Percentiles rank a stretch among this genome's conserved stretches.
phyloP scores from a whole-genome alignment of 2,329 filamentous ascomycete genomes.

The Fusarium sp. region DNA sequence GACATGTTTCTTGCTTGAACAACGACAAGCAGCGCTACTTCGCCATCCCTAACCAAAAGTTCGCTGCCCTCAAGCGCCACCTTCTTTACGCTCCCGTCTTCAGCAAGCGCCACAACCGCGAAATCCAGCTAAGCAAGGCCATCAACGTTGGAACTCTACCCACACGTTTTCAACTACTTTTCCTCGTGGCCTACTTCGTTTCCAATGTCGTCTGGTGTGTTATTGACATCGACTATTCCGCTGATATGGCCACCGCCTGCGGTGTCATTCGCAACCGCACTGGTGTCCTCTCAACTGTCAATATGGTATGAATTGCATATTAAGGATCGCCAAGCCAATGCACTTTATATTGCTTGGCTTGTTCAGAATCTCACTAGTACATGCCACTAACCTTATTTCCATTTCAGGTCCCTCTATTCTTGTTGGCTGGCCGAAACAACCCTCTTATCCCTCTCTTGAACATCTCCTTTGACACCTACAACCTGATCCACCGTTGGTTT shows the following conservation, averaged over 20 bases:
- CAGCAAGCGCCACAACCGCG: constrained; percentile 73
- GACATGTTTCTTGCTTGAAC: constrained; percentile 79
- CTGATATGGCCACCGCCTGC: constrained; percentile 58
- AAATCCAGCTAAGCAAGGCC: constrained; percentile 69
- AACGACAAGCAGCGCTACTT: constrained; percentile 87
- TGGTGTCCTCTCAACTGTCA: constrained; percentile 77
- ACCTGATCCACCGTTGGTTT: constrained; percentile 84
- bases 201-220: constrained; percentile 77
- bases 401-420: constrained; percentile 71
- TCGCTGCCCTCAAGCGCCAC: constrained; percentile 78
- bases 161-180: constrained; percentile 69
- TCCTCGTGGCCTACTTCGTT: constrained; percentile 66
- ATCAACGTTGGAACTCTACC: constrained; percentile 71
- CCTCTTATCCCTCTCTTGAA: constrained; percentile 78
- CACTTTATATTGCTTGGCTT: background rate
- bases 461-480: constrained; percentile 86
- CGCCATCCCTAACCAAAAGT: constrained; percentile 64
- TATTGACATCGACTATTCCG: constrained; percentile 70
- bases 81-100: constrained; percentile 75
- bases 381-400: constrained; percentile 12
- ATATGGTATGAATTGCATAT: constrained; percentile 70
- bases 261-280: constrained; percentile 74
- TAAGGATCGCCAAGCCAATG: background rate
- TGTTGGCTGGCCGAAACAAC: constrained; percentile 82
- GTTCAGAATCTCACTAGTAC: background rate